Evolutionary conservation across 768 basidiomycete genomes (phyloP).

Genomic region (Podaxis sp.): DNA sequence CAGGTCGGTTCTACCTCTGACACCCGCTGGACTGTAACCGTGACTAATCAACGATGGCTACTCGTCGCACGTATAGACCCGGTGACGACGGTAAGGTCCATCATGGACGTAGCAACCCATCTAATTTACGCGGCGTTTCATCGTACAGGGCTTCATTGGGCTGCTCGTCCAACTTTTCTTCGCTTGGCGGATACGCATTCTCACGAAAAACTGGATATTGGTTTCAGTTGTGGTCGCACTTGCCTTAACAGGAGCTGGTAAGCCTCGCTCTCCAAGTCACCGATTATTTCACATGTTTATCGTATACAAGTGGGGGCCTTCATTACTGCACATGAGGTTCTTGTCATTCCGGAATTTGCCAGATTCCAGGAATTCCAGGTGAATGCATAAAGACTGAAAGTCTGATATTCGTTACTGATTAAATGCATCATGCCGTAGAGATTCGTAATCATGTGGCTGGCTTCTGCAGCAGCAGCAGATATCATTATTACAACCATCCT

Average conservation of each 20-base stretch:
- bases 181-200: slow-evolving; percentile 28
- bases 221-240: slow-evolving; percentile 15
- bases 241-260: slow-evolving; percentile 18
- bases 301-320: slow-evolving; percentile 20
- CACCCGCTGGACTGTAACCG: neutral
- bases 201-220: slow-evolving; percentile 20
- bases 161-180: slow-evolving; percentile 43
- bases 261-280: neutral
- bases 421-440: neutral
- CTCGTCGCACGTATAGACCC: neutral
- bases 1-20: neutral
- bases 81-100: neutral
- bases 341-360: slow-evolving; percentile 19
- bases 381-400: neutral
- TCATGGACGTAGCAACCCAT: neutral
- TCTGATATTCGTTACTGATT: neutral
- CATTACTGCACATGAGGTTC: slow-evolving; percentile 21
- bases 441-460: slow-evolving; percentile 36
- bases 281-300: neutral
- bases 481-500: slow-evolving; percentile 37
- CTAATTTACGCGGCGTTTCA: neutral
- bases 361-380: slow-evolving; percentile 20
- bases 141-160: slow-evolving; percentile 37
- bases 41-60: neutral
- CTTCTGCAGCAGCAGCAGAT: slow-evolving; percentile 34